These are phyloP conservation scores for Fusarium falciforme DNA, from an alignment of 2,329 filamentous ascomycete genomes.

Conservation along the genomic window DNA sequence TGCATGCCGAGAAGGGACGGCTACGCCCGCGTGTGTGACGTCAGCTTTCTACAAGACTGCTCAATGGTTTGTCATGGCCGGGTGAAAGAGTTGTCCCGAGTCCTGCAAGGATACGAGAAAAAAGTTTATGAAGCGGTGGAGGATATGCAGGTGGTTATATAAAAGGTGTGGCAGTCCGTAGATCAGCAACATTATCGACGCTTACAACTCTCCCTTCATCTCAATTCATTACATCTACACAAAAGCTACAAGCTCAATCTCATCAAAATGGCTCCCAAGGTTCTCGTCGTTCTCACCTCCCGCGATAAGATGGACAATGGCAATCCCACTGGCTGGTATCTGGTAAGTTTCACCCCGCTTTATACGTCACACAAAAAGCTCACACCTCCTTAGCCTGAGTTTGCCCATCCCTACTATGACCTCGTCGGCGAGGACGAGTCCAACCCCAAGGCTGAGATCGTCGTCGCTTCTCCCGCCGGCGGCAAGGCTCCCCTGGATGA, in stretches of 20 bases:
- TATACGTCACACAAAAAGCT: not conserved
- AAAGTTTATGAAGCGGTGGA: constrained; percentile 8
- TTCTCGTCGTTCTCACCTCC: constrained; percentile 79
- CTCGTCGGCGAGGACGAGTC: constrained; percentile 51
- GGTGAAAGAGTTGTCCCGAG: constrained; percentile 24
- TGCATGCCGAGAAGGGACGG: constrained; percentile 38
- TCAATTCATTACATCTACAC: not conserved
- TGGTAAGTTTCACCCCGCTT: constrained; percentile 58
- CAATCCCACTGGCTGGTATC: constrained; percentile 76
- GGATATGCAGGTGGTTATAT: constrained; percentile 21
- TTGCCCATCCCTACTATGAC: constrained; percentile 73
- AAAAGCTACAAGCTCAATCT: not conserved
- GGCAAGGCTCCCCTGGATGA: constrained; percentile 72
- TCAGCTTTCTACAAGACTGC: constrained; percentile 8
- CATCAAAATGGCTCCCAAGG: constrained; percentile 63
- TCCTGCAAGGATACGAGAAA: constrained; percentile 5
- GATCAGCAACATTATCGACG: not conserved
- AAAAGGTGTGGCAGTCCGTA: constrained; percentile 11
- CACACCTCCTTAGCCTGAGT: constrained; percentile 61
- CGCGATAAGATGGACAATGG: constrained; percentile 62
- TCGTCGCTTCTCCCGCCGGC: constrained; percentile 71
- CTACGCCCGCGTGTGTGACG: constrained; percentile 28
- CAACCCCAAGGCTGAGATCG: constrained; percentile 62
- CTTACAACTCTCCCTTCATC: not conserved
- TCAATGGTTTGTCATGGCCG: constrained; percentile 31